Evolutionary conservation across 164 flowering plant species (phyloP), one percentile per base, ranked within the genome.

Genomic region (Vitis rupestris): DNA sequence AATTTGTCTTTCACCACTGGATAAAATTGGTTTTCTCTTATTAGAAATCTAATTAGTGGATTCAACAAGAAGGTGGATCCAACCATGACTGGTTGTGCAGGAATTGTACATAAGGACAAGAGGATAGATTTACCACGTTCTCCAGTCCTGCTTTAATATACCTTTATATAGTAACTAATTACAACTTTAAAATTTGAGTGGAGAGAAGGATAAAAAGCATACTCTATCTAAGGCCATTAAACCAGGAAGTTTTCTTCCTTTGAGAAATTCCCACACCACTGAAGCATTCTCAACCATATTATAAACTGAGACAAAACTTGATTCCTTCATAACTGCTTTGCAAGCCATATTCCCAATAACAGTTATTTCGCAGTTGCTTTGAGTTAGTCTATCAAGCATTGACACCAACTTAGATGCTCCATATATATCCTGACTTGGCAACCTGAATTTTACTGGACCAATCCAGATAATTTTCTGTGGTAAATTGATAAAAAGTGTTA

Each of bases 201-300:
- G 48, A 15, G 47, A 17, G 63, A 31, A 12, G 59, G 9, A 52
- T 55, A 54, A 31, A 50, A 50, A 75, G 68, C 84, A 47, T 89
- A 91, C 98, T 70, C 88, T 86, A 66, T 94, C 98, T 60, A 94
- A 79, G 70, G 97, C 90, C 73, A 85, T 67, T 31, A 88, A 75
- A 37, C 89, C 96, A 48, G 91, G 98, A 77, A 94, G 94, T 51
- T 74, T 82, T 76, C 87, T 79, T 77, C 90, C 88, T 78, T 84
- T 88, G 47, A 94, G 87, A 86, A 83, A 82, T 52, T 83, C 88
- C 98, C 96, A 94, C 12, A 84, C 78, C 74, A 84, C 90, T 37
- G 94, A 85, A 72, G 90, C 93, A 80, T 73, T 82, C 68, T 81
- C 81, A 61, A 85, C 48, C 76, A 82, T 75, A 68, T 76, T 65